Conservation (phyloP, 441 rosid genomes). For the Capsella rubella region DNA sequence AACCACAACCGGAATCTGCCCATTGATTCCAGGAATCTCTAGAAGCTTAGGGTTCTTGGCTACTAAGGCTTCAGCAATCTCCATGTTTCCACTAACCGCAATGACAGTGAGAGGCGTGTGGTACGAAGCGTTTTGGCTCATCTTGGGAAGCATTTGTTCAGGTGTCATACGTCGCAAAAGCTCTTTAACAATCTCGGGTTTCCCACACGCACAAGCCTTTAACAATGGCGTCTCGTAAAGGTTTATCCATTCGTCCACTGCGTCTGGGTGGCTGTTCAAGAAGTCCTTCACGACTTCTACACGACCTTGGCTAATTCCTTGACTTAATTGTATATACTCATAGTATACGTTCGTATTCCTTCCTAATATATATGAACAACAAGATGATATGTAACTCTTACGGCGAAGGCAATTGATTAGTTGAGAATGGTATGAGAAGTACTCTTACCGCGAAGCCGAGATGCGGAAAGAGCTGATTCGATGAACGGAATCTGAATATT, state of each 20-base stretch:
- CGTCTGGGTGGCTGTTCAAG: slow-evolving; percentile 38
- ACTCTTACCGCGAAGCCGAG: slow-evolving; percentile 38
- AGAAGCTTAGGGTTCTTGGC: slow-evolving; percentile 45
- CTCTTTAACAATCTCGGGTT: slow-evolving; percentile 44
- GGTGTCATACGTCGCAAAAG: slow-evolving; percentile 46
- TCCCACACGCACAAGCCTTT: slow-evolving; percentile 48
- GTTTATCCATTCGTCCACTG: slow-evolving; percentile 45
- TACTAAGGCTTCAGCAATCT: slow-evolving; percentile 52
- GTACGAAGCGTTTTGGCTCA: slow-evolving; percentile 40
- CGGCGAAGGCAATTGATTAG: background rate
- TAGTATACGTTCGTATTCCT: slow-evolving; percentile 36
- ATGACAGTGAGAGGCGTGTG: slow-evolving; percentile 56
- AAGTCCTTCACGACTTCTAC: slow-evolving; percentile 40
- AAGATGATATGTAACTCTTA: background rate
- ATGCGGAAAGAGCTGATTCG: slow-evolving; percentile 31
- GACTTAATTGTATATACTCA: slow-evolving; percentile 38
- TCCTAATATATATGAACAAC: slow-evolving; percentile 24
- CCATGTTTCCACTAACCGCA: slow-evolving; percentile 53
- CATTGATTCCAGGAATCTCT: slow-evolving; percentile 42
- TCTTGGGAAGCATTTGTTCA: slow-evolving; percentile 45
- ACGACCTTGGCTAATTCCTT: slow-evolving; percentile 46
- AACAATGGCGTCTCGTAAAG: slow-evolving; percentile 46
- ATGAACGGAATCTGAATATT: slow-evolving; percentile 34
- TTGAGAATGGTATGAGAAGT: slow-evolving; percentile 16
- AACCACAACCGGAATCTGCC: slow-evolving; percentile 49